Base-by-base conservation (phyloP, 2,329 filamentous ascomycete species). In the Colletotrichum lupini region DNA sequence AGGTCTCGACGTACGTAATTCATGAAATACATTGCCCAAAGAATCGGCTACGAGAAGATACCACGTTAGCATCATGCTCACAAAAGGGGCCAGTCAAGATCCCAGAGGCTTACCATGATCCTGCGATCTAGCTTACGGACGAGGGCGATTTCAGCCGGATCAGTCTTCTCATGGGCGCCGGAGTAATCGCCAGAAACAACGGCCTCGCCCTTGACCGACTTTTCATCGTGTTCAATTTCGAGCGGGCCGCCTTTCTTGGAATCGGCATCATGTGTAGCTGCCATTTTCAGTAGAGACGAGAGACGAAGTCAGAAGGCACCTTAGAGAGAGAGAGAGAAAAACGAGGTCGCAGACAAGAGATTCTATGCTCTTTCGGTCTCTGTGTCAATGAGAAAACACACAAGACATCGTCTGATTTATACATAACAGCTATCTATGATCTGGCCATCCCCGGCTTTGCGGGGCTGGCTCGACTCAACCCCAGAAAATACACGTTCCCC, bases 141-240 rank as follows among this genome's bases (percentile, higher is more conserved):
- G 2, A 78, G 72, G 2, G 76, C 73, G 42, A 77, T 78, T 64
- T 78, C 77, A 3, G 65, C 74, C 28, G 76, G 77, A 30, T 77
- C 73, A 1, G 72, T 75, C 46, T 78, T 78, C 16, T 22, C 46
- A 16, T 83, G 81, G 9, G 74, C 76, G 14, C 77, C 77, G 9
- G 67, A 73, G 67, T 70, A 69, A 14, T 73, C 67, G 3, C 71
- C 67, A 11, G 60, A 53, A n/a, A 61, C 32, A 16, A 46, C 32
- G 30, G 53, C 46, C 30, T 70, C 60, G 5, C 26, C 68, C 28
- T 68, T 58, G 35, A 56, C 58, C 61, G 57, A 73, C 26, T 73
- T 69, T 56, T 70, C 71, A 30, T 65, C 65, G 52, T 58, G 58
- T 9, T 67, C 64, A n/a, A 72, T 26, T n/a, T 72, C 68, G n/a